Conservation (phyloP, 169 alveolate genomes). For the Plasmodium ovale region DNA sequence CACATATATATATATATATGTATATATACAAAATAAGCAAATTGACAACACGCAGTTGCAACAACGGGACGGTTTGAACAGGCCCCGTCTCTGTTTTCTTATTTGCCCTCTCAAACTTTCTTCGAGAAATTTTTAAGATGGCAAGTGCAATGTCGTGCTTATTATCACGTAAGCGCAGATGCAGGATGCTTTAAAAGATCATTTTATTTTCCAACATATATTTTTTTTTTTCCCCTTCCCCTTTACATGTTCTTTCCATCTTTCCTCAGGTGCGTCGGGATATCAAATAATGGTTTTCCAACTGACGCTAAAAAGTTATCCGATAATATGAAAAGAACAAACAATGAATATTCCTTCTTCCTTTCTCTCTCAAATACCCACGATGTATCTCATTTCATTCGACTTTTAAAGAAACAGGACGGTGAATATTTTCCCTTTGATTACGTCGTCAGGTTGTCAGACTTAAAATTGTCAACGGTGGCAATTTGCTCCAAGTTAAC, state of each 20-base stretch:
- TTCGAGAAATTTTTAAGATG: no score
- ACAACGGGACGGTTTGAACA: no score
- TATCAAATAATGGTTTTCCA: slow-evolving; percentile 65
- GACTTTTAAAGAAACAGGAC: slow-evolving; percentile 7
- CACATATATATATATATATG: not conserved
- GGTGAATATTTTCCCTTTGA: slow-evolving; percentile 21
- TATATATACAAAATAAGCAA: not conserved
- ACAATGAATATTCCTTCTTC: slow-evolving; percentile 32
- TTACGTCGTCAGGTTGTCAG: slow-evolving; percentile 33
- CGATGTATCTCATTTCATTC: slow-evolving; percentile 37
- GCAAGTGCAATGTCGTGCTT: no score
- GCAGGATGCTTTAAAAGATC: no score
- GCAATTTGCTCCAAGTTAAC: slow-evolving; percentile 35
- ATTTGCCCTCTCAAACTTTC: no score
- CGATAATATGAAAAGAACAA: slow-evolving; percentile 33
- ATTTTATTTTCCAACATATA: not conserved
- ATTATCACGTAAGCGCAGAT: no score
- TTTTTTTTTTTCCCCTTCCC: not conserved
- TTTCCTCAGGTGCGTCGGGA: slow-evolving; percentile 45
- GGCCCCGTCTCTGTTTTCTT: no score
- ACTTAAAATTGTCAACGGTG: slow-evolving; percentile 22
- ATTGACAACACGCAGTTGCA: no score
- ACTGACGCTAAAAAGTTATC: slow-evolving; percentile 60
- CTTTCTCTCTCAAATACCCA: slow-evolving; percentile 31
- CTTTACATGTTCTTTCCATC: not conserved